Percentiles rank a stretch among this genome's conserved stretches.
These are phyloP conservation scores for Eimeria necatrix DNA, from an alignment of 169 alveolate species.

Conservation along the genomic window DNA sequence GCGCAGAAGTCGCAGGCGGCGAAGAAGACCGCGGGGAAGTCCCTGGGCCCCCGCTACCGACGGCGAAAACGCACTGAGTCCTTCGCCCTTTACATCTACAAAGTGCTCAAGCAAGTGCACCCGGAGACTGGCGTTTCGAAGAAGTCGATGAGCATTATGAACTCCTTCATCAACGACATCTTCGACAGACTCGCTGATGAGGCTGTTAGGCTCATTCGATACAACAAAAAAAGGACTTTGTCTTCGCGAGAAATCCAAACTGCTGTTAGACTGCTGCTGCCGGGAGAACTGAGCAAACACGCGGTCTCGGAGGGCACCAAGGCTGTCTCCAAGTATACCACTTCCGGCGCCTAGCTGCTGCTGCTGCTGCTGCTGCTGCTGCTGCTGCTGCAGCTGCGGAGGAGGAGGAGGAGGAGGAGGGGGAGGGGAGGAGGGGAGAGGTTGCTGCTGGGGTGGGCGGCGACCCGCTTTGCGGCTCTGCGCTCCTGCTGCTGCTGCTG, in stretches of 20 bases:
- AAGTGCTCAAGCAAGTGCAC: constrained; percentile 98
- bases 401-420: no score
- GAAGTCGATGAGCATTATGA: constrained; percentile 98
- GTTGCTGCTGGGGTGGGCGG: no score
- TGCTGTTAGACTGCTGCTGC: constrained; percentile 98
- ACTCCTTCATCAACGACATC: constrained; percentile 97
- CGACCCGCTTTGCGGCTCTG: no score
- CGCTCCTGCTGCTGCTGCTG: no score
- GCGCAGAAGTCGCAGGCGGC: constrained; percentile 83
- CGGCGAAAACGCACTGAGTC: constrained; percentile 84
- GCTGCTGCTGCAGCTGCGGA: no score
- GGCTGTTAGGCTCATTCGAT: constrained; percentile 97
- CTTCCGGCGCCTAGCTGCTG: constrained; percentile 18
- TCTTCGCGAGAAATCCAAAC: constrained; percentile 99
- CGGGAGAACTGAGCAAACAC: constrained; percentile 99
- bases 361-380: neutral
- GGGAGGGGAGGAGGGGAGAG: no score
- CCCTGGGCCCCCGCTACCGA: constrained; percentile 72
- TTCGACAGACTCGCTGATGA: constrained; percentile 98
- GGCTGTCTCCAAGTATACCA: constrained; percentile 99
- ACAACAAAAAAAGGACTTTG: constrained; percentile 97
- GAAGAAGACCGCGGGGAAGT: constrained; percentile 83
- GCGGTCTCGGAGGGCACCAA: constrained; percentile 99
- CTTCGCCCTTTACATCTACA: constrained; percentile 91
- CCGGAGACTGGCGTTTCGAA: constrained; percentile 98